Evolutionary conservation across 2,329 filamentous ascomycete species (phyloP).

Genomic region (Tolypocladium paradoxum): DNA sequence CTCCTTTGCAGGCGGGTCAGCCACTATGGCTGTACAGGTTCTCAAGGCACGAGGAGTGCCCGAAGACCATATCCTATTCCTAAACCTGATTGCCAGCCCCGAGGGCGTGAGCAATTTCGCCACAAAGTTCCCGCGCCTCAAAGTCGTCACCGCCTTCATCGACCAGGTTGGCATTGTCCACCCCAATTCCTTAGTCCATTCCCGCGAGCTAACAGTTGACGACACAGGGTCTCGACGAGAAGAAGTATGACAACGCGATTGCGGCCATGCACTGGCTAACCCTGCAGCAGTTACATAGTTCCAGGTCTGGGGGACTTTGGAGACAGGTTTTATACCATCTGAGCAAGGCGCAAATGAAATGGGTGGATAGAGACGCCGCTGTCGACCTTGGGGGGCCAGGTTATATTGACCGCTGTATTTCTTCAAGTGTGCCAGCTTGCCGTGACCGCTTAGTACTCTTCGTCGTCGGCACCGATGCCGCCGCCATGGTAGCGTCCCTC

Average conservation of each 20-base stretch:
- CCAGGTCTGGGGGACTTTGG: conserved; percentile 93
- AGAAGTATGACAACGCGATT: conserved; percentile 57
- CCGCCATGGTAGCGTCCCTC: conserved; percentile 41
- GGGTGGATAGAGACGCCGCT: background rate
- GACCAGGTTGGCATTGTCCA: conserved; percentile 49
- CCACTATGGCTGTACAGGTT: conserved; percentile 93
- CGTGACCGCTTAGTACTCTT: conserved; percentile 36
- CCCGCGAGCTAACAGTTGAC: background rate
- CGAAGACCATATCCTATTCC: conserved; percentile 88
- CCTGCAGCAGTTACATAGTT: conserved; percentile 68
- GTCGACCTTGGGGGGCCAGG: background rate
- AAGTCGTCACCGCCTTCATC: conserved; percentile 91
- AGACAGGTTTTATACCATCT: conserved; percentile 91
- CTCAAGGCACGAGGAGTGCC: conserved; percentile 83
- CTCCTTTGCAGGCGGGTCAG: conserved; percentile 64
- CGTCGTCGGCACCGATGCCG: conserved; percentile 41
- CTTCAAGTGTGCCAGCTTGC: background rate
- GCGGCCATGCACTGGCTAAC: conserved; percentile 20
- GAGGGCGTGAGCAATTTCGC: conserved; percentile 86
- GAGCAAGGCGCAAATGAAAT: conserved; percentile 9
- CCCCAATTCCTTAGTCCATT: background rate
- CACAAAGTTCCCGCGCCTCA: conserved; percentile 74
- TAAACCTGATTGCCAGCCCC: conserved; percentile 96
- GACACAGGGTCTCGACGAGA: conserved; percentile 73
- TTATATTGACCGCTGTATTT: background rate